These are phyloP conservation scores for Tricladium varicosporioides DNA, from an alignment of 2,329 filamentous ascomycete genomes.

Conservation along the genomic window DNA sequence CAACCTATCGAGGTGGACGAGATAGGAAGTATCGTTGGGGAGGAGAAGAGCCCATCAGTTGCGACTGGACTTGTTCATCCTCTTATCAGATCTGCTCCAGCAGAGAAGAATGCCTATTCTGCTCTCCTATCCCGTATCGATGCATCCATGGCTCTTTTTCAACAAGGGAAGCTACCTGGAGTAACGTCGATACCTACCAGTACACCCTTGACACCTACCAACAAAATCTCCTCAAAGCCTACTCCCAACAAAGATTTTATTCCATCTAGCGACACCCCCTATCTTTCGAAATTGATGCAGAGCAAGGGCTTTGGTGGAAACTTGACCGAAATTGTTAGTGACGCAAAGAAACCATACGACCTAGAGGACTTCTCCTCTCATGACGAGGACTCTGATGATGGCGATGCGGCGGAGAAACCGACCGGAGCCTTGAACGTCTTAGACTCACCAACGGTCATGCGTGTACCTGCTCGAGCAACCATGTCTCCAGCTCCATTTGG, in stretches of 20 bases:
- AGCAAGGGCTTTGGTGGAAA: conserved; percentile 60
- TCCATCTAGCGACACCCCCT: conserved; percentile 58
- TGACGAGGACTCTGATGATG: conserved; percentile 55
- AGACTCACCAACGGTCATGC: conserved; percentile 43
- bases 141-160: conserved; percentile 51
- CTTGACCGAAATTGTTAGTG: conserved; percentile 58
- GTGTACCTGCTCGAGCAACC: conserved; percentile 56
- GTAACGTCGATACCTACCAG: conserved; percentile 44
- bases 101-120: conserved; percentile 50
- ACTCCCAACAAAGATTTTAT: conserved; percentile 41
- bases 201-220: conserved; percentile 22
- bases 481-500: conserved; percentile 48
- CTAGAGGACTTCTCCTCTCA: conserved; percentile 48
- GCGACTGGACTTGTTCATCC: conserved; percentile 57
- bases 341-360: conserved; percentile 55
- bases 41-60: conserved; percentile 36
- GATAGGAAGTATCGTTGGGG: conserved; percentile 44
- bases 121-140: conserved; percentile 52
- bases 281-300: conserved; percentile 65
- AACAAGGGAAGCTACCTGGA: conserved; percentile 50
- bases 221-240: conserved; percentile 27
- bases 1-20: conserved; percentile 74
- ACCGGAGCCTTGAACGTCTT: conserved; percentile 36
- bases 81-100: conserved; percentile 55
- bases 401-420: conserved; percentile 39